phyloP scores from a whole-genome alignment of 352 stramenopile species.

The Pythium oligandrum region DNA sequence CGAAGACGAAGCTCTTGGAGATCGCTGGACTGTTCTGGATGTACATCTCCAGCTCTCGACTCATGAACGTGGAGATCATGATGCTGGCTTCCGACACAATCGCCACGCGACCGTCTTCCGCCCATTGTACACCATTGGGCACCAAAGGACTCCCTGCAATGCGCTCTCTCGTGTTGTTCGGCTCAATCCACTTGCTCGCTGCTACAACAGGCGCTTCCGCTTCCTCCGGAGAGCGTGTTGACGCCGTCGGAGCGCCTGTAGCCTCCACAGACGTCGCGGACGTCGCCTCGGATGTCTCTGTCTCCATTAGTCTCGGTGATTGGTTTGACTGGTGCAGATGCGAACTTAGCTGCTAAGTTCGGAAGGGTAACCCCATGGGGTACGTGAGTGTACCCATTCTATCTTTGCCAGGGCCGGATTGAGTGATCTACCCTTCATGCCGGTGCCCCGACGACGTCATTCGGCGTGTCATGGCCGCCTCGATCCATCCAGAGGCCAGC shows the following conservation, averaged over 20 bases:
- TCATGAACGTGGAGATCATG: slow-evolving; percentile 76
- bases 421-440: too few species aligned
- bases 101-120: slow-evolving; percentile 64
- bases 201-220: slow-evolving; percentile 1
- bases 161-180: slow-evolving; percentile 41
- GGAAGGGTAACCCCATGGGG: too few species aligned
- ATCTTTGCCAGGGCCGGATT: too few species aligned
- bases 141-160: slow-evolving; percentile 70
- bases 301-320: too few species aligned
- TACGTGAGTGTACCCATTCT: too few species aligned
- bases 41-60: slow-evolving; percentile 77
- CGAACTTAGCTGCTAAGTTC: too few species aligned
- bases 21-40: slow-evolving; percentile 67
- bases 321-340: too few species aligned
- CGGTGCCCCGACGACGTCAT: too few species aligned
- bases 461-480: too few species aligned
- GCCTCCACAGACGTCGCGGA: too few species aligned
- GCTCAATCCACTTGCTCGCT: not conserved
- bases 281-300: too few species aligned
- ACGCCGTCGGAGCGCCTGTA: not conserved
- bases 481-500: too few species aligned
- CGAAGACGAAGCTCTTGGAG: slow-evolving; percentile 82
- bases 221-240: not conserved
- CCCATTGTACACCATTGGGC: slow-evolving; percentile 59
- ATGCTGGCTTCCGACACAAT: slow-evolving; percentile 70